Evolutionary conservation across 306 rosid species (phyloP).

Genomic region (Sechiopsis laciniata): DNA sequence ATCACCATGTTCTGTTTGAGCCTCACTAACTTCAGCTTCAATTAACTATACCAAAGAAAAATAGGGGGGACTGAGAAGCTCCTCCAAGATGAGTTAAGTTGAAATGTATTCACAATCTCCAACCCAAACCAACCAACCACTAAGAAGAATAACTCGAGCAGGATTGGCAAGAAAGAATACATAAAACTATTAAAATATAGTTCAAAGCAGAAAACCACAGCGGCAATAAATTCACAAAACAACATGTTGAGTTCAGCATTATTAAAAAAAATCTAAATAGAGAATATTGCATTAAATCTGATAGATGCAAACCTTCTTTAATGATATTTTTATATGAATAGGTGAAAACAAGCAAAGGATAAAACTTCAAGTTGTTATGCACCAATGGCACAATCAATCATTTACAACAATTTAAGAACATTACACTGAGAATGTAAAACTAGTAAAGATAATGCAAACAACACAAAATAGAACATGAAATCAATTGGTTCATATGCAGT

Average conservation of each 20-base stretch:
- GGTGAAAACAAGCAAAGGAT: not conserved
- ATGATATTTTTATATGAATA: not conserved
- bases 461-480: not conserved
- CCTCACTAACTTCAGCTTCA: constrained; percentile 34
- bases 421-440: not conserved
- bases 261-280: not conserved
- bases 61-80: constrained; percentile 12
- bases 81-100: constrained; percentile 9
- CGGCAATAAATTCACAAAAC: not conserved
- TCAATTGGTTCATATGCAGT: not conserved
- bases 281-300: not conserved
- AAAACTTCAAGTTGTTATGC: not conserved
- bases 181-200: not conserved
- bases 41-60: constrained; percentile 37
- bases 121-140: constrained; percentile 11
- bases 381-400: not conserved
- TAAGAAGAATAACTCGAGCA: not conserved
- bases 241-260: not conserved
- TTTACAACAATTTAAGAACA: not conserved
- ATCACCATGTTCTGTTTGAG: constrained; percentile 36
- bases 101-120: constrained; percentile 7
- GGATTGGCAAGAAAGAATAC: constrained; percentile 3
- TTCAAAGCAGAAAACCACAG: not conserved
- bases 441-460: not conserved
- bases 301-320: constrained; percentile 5